Evolutionary conservation across 140 eudicot species (phyloP).

Genomic region (Senecio squalidus): DNA sequence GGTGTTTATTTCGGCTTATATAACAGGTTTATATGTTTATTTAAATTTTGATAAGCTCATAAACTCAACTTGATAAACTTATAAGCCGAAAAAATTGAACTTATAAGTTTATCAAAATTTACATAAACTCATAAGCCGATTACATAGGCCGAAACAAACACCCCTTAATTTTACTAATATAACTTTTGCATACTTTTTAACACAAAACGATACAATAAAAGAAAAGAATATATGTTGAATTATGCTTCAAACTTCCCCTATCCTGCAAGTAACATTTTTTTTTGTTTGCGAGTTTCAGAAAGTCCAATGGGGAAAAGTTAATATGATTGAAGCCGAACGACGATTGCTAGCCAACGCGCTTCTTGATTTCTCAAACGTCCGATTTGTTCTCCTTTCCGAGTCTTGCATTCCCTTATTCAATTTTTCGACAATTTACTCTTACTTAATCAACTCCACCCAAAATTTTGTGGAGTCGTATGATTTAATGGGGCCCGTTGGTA

Average conservation of each 20-base stretch:
- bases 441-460: conserved; percentile 36
- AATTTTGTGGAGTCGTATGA: conserved; percentile 41
- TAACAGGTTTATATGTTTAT: no score
- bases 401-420: conserved; percentile 53
- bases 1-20: no score
- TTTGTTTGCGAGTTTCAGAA: conserved; percentile 22
- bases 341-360: conserved; percentile 50
- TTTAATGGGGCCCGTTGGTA: conserved; percentile 31
- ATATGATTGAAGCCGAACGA: conserved; percentile 49
- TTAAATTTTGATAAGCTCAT: no score
- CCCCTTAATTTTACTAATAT: background rate
- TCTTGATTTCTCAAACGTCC: conserved; percentile 44
- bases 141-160: no score
- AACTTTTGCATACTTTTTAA: background rate
- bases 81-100: no score
- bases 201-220: background rate
- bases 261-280: background rate
- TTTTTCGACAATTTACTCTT: conserved; percentile 41
- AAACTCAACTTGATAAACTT: no score
- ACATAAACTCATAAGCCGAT: no score
- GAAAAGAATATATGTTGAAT: background rate
- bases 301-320: conserved; percentile 52
- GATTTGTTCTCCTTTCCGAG: conserved; percentile 54
- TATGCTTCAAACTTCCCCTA: background rate
- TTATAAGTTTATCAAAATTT: no score